Evolutionary conservation across 306 rosid species (phyloP), one percentile per base, ranked within the genome.

Genomic region (Biancaea sappan): DNA sequence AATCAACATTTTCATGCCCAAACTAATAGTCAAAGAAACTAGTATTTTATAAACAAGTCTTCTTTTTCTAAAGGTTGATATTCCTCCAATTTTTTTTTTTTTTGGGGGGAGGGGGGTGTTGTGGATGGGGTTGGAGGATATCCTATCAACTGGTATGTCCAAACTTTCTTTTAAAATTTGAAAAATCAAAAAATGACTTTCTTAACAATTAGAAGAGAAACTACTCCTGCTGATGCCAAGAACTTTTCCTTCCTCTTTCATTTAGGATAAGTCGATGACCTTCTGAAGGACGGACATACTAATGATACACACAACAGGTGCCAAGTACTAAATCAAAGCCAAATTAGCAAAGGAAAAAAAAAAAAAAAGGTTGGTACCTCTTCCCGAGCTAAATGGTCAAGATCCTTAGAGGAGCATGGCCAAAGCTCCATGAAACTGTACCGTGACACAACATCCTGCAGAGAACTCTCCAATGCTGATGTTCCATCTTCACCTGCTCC

Each of bases 401-500:
- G 88, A 69, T 90, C 96, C 74, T 82, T 87, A 9, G 94, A 80
- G 44, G 95, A 72, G 85, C 98, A 88, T 4, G 98, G 98, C 98
- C 97, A 90, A 57, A 91, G 89, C 74, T 91, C 98, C 98, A 87
- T 91, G 77, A 90, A 94, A 80, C 93, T 90, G 76, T 94, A 94
- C 29, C 97, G 91, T 38, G 96, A 90, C 44, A 88, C 93, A 80
- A 94, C 90, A 82, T 94, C 97, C 75, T 87, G 95, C 57, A 94
- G 77, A 54, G 97, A 86, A 81, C 93, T 73, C 79, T 82, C 95
- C 18, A 84, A 68, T 69, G 87, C 85, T 31, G 88, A 79, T 9
- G 85, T 69, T 79, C 83, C 91, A 67, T 94, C 96, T 78, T 91
- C 96, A 72, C 80, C 86, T 29, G 84, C 70, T 81, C 87, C 86